phyloP scores from a whole-genome alignment of 148 eudicot species.

The Hydrangea macrophylla region DNA sequence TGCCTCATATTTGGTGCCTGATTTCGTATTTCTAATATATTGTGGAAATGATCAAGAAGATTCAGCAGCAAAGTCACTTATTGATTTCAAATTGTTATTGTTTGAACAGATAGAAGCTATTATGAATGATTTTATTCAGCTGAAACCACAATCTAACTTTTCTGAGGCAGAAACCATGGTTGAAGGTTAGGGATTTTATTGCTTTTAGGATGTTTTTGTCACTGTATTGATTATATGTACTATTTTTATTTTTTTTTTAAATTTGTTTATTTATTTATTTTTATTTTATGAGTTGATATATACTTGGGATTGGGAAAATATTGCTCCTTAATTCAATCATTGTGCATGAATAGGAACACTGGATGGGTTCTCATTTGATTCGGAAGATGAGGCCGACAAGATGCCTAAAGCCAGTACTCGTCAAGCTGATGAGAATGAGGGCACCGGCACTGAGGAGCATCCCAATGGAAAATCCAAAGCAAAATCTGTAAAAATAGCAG shows the following conservation, averaged over 20 bases:
- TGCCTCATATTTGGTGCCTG: neutral
- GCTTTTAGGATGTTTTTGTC: neutral
- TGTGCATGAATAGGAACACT: slow-evolving; percentile 57
- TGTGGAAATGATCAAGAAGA: slow-evolving; percentile 4
- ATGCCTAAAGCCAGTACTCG: slow-evolving; percentile 34
- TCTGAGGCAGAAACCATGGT: slow-evolving; percentile 95
- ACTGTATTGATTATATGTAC: neutral
- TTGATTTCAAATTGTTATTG: slow-evolving; percentile 4
- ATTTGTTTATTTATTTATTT: neutral
- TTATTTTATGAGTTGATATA: too few relatives aligned
- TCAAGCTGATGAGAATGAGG: slow-evolving; percentile 60
- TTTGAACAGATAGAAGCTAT: slow-evolving; percentile 81
- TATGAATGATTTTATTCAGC: slow-evolving; percentile 94
- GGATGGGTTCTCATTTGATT: slow-evolving; percentile 91
- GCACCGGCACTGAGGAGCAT: slow-evolving; percentile 52
- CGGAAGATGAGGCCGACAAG: slow-evolving; percentile 88
- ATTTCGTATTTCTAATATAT: neutral
- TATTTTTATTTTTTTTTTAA: neutral
- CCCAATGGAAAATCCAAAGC: slow-evolving; percentile 48
- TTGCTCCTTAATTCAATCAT: slow-evolving; percentile 11
- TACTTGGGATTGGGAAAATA: too few relatives aligned
- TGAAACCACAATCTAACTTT: slow-evolving; percentile 85
- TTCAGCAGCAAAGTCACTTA: neutral
- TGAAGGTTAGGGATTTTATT: slow-evolving; percentile 59
- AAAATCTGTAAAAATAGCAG: slow-evolving; percentile 59